phyloP scores from a whole-genome alignment of 2,329 filamentous ascomycete genomes.

The Sclerotinia spermophila region DNA sequence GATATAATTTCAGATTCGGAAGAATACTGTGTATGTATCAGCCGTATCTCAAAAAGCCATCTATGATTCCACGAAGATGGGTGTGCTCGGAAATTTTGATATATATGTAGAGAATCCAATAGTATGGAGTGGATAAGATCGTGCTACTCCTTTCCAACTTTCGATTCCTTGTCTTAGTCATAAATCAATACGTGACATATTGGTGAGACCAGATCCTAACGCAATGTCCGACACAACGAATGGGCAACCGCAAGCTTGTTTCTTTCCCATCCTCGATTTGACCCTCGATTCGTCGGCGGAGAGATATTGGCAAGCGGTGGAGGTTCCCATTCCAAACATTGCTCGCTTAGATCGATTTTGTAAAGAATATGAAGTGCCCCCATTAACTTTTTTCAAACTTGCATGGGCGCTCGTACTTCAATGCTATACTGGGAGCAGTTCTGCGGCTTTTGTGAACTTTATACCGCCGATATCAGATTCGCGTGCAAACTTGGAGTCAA shows the following conservation, averaged over 20 bases:
- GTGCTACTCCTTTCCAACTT: neutral
- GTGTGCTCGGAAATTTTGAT: neutral
- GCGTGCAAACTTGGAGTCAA: neutral
- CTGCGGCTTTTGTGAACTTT: conserved; percentile 42
- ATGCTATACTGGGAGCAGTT: conserved; percentile 38
- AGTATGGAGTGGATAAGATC: neutral
- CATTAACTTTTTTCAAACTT: conserved; percentile 3
- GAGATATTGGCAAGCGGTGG: conserved; percentile 8
- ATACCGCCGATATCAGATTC: conserved; percentile 29
- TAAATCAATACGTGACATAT: neutral
- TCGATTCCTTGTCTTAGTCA: neutral
- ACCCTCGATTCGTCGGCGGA: neutral
- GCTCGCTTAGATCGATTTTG: neutral
- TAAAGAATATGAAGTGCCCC: neutral
- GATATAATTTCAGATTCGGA: neutral
- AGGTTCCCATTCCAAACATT: neutral
- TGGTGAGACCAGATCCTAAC: neutral
- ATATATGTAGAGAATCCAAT: neutral
- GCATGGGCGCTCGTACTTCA: conserved; percentile 42
- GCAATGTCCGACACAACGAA: neutral
- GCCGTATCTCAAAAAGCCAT: neutral
- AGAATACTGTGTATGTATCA: neutral
- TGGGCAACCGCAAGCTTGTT: neutral
- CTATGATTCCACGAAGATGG: neutral
- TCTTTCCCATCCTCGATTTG: conserved; percentile 10